Conservation (phyloP, 2,329 filamentous ascomycete species). For the Raffaelea deltoideospora region DNA sequence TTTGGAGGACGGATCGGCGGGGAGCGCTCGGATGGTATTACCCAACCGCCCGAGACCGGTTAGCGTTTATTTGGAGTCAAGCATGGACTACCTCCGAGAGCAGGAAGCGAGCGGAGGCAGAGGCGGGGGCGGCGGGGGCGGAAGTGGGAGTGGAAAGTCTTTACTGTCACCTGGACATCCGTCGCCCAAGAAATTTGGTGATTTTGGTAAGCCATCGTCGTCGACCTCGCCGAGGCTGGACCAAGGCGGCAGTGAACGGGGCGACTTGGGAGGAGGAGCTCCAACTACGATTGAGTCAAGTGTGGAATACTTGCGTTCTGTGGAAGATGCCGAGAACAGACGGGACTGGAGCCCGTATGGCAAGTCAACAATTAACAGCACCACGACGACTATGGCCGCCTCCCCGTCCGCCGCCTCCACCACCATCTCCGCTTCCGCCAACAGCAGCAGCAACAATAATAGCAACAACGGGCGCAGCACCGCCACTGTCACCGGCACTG, state of each 20-base stretch:
- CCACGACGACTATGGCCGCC: too few relatives aligned
- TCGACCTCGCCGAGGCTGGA: constrained; percentile 29
- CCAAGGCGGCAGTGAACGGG: constrained; percentile 12
- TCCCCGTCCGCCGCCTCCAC: too few relatives aligned
- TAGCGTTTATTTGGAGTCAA: constrained; percentile 72
- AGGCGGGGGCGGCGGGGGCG: not conserved
- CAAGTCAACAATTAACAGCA: too few relatives aligned
- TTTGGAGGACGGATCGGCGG: constrained; percentile 31
- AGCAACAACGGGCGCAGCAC: not conserved
- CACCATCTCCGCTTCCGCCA: too few relatives aligned
- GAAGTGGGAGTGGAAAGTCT: constrained; percentile 26
- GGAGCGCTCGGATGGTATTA: constrained; percentile 33
- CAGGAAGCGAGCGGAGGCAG: constrained; percentile 33
- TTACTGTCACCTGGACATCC: constrained; percentile 19
- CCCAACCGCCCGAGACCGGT: constrained; percentile 49
- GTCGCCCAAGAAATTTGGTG: constrained; percentile 17
- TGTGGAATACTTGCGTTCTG: constrained; percentile 65
- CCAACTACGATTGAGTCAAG: constrained; percentile 62
- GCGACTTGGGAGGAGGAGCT: too few relatives aligned
- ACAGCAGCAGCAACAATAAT: constrained; percentile 43
- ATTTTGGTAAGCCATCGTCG: constrained; percentile 27
- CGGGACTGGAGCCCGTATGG: constrained; percentile 40
- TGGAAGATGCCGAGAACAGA: constrained; percentile 25
- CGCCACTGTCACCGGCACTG: constrained; percentile 43
- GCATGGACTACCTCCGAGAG: constrained; percentile 69